Evolutionary conservation across 2,329 filamentous ascomycete species (phyloP).

Genomic region (Elsinoe fawcettii): DNA sequence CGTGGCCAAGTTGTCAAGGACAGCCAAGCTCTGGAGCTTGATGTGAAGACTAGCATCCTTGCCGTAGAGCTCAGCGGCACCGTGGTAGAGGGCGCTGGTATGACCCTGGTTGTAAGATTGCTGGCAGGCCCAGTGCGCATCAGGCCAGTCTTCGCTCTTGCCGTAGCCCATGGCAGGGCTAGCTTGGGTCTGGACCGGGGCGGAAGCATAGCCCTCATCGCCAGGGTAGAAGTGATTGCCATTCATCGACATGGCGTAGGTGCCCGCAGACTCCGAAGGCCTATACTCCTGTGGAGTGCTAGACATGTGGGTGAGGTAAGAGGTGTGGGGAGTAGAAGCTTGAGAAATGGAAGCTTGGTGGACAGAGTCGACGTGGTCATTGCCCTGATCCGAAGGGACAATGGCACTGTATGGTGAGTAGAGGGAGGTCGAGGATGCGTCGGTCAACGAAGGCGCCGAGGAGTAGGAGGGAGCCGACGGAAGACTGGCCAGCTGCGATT

Average conservation of each 20-base stretch:
- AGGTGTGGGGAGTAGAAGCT: background rate
- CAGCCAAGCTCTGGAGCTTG: constrained; percentile 53
- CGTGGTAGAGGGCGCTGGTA: background rate
- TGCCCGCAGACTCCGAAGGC: background rate
- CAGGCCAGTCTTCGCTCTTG: constrained; percentile 11
- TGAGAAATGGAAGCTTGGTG: background rate
- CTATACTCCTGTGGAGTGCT: background rate
- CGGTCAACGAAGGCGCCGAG: constrained; percentile 8
- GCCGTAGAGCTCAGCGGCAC: constrained; percentile 21
- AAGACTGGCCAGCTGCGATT: background rate
- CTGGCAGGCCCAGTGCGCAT: constrained; percentile 12
- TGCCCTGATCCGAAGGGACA: background rate
- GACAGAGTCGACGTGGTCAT: background rate
- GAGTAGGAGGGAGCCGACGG: constrained; percentile 5
- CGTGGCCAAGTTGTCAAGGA: constrained; percentile 53
- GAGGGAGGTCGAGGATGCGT: constrained; percentile 1
- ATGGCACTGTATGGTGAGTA: constrained; percentile 3
- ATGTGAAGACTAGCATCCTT: constrained; percentile 40
- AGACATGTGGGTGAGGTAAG: background rate
- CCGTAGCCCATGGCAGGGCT: constrained; percentile 3
- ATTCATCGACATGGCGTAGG: background rate
- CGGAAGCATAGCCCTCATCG: background rate
- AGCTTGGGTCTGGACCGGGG: background rate
- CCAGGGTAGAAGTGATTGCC: background rate
- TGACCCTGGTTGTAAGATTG: background rate